Conservation (phyloP, 2,329 filamentous ascomycete genomes). For the Nothomitra cinnamomea region DNA sequence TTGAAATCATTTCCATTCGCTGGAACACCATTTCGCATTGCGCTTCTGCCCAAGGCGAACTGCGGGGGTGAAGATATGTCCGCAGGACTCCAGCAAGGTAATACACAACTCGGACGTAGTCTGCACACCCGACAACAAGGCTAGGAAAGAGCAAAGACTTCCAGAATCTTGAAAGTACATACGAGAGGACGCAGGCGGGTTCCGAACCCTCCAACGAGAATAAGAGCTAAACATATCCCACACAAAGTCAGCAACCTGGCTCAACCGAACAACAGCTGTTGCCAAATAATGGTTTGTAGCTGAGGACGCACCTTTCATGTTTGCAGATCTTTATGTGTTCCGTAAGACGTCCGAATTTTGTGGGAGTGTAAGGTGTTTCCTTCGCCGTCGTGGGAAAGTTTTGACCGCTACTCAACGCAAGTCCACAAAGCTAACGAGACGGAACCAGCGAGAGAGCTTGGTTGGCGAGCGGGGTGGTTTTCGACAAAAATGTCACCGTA, state of each 20-base stretch:
- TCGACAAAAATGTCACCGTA: too few relatives aligned
- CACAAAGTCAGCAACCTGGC: not conserved
- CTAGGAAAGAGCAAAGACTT: not conserved
- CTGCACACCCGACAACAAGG: not conserved
- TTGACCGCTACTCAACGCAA: too few relatives aligned
- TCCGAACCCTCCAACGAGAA: constrained; percentile 97
- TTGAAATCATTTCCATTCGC: constrained; percentile 5
- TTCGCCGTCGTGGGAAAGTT: too few relatives aligned
- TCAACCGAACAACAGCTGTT: not conserved
- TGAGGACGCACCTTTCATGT: constrained; percentile 3
- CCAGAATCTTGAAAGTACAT: constrained; percentile 25
- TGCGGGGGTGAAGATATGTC: not conserved
- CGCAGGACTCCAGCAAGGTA: not conserved
- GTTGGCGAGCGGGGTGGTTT: too few relatives aligned
- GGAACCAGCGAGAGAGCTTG: too few relatives aligned
- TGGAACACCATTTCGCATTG: not conserved
- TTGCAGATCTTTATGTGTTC: not conserved
- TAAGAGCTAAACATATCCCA: constrained; percentile 48
- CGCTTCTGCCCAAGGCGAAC: not conserved
- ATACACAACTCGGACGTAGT: constrained; percentile 11
- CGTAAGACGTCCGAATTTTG: not conserved
- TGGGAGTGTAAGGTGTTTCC: not conserved
- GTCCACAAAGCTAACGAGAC: too few relatives aligned
- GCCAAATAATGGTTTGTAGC: not conserved
- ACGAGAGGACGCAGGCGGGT: constrained; percentile 93